Evolutionary conservation across 768 basidiomycete species (phyloP), one percentile per base, ranked within the genome.

Genomic region (Collybia nuda): DNA sequence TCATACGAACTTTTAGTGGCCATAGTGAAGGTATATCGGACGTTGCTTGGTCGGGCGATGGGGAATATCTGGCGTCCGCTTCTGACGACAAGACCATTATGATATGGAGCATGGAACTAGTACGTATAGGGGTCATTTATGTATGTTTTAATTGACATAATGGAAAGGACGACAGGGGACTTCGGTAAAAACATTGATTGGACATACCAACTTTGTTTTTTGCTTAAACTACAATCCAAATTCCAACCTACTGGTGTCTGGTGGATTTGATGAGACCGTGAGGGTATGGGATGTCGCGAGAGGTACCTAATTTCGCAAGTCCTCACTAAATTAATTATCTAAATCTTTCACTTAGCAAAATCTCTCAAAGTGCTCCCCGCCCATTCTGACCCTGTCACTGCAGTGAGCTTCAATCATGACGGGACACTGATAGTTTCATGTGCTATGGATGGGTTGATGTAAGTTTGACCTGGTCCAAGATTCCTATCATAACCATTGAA

Each of bases 381-480:
- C 2, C 97, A 98, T 73, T 95, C 95, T 2, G 97, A 98, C 67
- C 95, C 97, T 11, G 93, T 98, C 26, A 96, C 93, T 38, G 87
- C 91, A 9, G 93, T 98, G 5, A 82, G 84, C 51, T 99, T 97
- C 76, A 98, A 91, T 67, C 82, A 87, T 56, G 96, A 98, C 56
- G 97, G 97, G 5, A 95, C 92, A 6, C 83, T 98, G 56, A 87
- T 99, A 22, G 89, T 93, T 2, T 96, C 93, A 15, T 92, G 90
- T 58, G 91, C 93, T 9, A 96, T 94, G 88, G 97, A 99, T 67
- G 97, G 96, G 5, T 70, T 98, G 38, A 96, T 98, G 97, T 98
- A 56, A 68, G 87, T 70, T 6, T 38, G 12, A 1, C 3, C n/a
- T n/a, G n/a, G n/a, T n/a, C n/a, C 19, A 49, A 38, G 28, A 36